Evolutionary conservation across 192 early-diverging fungal genomes (phyloP), one percentile per base, ranked within the genome.

Genomic region (Backusella parvicylindrica): DNA sequence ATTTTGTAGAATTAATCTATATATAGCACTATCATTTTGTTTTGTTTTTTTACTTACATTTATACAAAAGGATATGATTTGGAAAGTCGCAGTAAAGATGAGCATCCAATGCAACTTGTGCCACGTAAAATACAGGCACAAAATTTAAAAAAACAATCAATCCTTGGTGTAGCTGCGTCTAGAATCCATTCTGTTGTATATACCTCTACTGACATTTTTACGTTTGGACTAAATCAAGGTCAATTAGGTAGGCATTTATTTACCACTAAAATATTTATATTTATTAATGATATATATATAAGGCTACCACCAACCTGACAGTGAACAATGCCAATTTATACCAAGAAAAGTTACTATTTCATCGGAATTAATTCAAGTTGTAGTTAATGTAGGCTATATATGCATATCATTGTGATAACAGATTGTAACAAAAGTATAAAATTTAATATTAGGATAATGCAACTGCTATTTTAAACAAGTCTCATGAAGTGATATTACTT

Each of bases 161-260:
- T 91, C 33, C 70, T 86, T 15, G 90, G 89, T 7, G 90, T 83
- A 1, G 91, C 91, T 23, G 90, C 91, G 4, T 90, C 90, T 0
- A 86, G 82, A 67, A 87, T 89, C 72, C 94, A 95, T 72, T 84
- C 92, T 0, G 88, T 83, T 12, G 87, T 87, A 0, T 88, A 90
- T 68, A 89, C 90, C n/a, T 72, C 81, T 23, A 81, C 77, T 75
- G 91, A 77, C 32, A 79, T 78, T 23, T 94, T 70, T 84, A 91
- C 85, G 64, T 91, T 77, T 91, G 94, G 94, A 3, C 77, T 86
- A 32, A 92, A 92, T 73, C 85, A 87, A 67, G 94, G 94, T 5
- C 93, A 94, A 76, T 75, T 95, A 16, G 93, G 92, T 70, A 78
- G 82, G 35, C 6, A 6, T 6, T 67, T 77, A 71, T 49, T 21